Evolutionary conservation across 345 rosid species (phyloP).

Genomic region (Eucalyptus globulus): DNA sequence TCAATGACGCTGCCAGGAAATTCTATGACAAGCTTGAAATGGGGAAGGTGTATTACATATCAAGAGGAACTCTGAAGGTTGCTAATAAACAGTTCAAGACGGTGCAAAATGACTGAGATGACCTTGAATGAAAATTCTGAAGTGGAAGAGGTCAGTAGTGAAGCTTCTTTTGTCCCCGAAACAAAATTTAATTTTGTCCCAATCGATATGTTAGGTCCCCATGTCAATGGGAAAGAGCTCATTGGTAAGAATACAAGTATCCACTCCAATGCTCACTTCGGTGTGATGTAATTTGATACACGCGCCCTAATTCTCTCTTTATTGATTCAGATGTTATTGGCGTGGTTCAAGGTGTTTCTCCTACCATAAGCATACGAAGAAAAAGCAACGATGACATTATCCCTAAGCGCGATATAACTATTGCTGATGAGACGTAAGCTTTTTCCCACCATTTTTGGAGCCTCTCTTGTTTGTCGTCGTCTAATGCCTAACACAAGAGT

Average conservation of each 20-base stretch:
- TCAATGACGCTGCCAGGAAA: constrained; percentile 83
- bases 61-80: constrained; percentile 65
- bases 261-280: neutral
- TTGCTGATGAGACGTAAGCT: constrained; percentile 77
- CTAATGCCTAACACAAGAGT: neutral
- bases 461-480: neutral
- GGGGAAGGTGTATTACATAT: constrained; percentile 84
- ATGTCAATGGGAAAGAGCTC: constrained; percentile 60
- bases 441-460: neutral
- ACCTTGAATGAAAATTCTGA: constrained; percentile 73
- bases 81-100: constrained; percentile 92
- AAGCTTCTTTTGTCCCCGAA: constrained; percentile 61
- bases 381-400: constrained; percentile 62
- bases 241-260: constrained; percentile 40
- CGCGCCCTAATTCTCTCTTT: neutral
- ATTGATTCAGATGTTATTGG: constrained; percentile 59
- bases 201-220: constrained; percentile 63
- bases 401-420: constrained; percentile 72
- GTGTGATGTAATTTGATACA: neutral
- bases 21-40: constrained; percentile 62
- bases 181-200: constrained; percentile 72
- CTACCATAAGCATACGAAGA: constrained; percentile 66
- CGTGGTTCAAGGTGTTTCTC: constrained; percentile 78
- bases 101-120: constrained; percentile 91
- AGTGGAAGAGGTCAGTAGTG: constrained; percentile 68